Base-by-base conservation (phyloP, 352 stramenopile species). In the Globisporangium carolinianum region DNA sequence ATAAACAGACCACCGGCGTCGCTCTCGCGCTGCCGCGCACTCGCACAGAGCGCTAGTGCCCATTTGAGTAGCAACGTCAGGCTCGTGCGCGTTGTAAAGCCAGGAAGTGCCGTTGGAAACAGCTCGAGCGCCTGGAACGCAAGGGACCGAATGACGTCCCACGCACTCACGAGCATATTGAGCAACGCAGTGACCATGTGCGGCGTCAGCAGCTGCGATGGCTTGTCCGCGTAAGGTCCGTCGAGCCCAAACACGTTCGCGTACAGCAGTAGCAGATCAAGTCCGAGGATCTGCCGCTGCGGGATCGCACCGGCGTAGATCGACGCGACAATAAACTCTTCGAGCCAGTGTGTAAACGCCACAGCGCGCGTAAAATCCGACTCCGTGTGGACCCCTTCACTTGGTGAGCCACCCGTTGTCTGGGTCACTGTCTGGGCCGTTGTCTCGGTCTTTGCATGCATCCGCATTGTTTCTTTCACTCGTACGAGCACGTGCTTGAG, bases 1-100 rank as follows among this genome's bases (percentile, higher is more conserved):
- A 97, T 86, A 51, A 96, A 89, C 43, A 94, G 74, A 0, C 86
- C 88, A n/a, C 86, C 86, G 24, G 84, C 80, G 50, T 95, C 85
- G 45, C 80, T 94, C 62, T 95, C 87, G 52, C 85, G 78, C 58
- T 94, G 83, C 12, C 81, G 77, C 41, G 83, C 78, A 48, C 83
- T 91, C 35, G 75, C 69, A 41, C 79, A 89, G 14, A 94, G 70
- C 50, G 72, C 75, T 47, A 94, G 55, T 1, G 81, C 70, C 83
- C 83, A 94, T n/a, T 86, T 62, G 55, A 87, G 62, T 1, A 94
- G 68, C 37, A 58, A 65, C 43, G 66, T 53, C 35, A 91, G 66
- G 51, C 77, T 61, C 39, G 63, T 58, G 0, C 54, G 55, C 0
- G 71, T 79, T 2, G 72, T 76, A 47, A 83, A 93, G 6, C 83